These are phyloP conservation scores for Entomophthora muscae DNA, from an alignment of 371 early-diverging fungal genomes.

Conservation along the genomic window DNA sequence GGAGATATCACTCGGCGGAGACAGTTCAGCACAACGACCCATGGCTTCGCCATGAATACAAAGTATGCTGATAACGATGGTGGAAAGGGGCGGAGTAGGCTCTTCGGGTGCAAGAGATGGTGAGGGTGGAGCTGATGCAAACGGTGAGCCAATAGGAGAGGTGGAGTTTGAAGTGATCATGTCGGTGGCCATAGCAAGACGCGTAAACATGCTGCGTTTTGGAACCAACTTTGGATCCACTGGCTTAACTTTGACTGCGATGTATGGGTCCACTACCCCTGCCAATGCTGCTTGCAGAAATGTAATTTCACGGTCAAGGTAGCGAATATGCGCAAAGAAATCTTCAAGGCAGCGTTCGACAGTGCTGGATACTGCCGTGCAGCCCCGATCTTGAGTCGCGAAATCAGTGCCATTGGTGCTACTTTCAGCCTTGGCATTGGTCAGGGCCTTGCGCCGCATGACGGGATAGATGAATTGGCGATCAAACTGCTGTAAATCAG, in stretches of 20 bases:
- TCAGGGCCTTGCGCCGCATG: constrained; percentile 5
- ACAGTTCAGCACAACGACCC: constrained; percentile 61
- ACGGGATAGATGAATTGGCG: constrained; percentile 11
- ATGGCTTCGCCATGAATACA: constrained; percentile 75
- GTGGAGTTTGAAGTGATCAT: not conserved
- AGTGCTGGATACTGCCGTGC: constrained; percentile 29
- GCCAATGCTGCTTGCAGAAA: constrained; percentile 42
- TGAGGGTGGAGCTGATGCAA: constrained; percentile 4
- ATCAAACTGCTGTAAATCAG: constrained; percentile 38
- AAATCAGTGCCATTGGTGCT: constrained; percentile 19
- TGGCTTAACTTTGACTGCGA: not conserved
- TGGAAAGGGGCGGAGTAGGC: constrained; percentile 23
- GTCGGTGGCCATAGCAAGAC: constrained; percentile 3
- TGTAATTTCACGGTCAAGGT: constrained; percentile 54
- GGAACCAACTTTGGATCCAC: not conserved
- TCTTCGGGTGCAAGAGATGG: constrained; percentile 22
- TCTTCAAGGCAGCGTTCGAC: constrained; percentile 83
- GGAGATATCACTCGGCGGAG: constrained; percentile 45
- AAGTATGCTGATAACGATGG: constrained; percentile 40
- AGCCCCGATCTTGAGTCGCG: constrained; percentile 23
- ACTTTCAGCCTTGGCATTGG: constrained; percentile 1
- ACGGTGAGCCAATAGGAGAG: constrained; percentile 9
- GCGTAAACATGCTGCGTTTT: constrained; percentile 3
- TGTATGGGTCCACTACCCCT: constrained; percentile 17
- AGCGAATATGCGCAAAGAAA: constrained; percentile 78